phyloP scores from a whole-genome alignment of 1,139 yeast species.

The Hansenula lynferdii region DNA sequence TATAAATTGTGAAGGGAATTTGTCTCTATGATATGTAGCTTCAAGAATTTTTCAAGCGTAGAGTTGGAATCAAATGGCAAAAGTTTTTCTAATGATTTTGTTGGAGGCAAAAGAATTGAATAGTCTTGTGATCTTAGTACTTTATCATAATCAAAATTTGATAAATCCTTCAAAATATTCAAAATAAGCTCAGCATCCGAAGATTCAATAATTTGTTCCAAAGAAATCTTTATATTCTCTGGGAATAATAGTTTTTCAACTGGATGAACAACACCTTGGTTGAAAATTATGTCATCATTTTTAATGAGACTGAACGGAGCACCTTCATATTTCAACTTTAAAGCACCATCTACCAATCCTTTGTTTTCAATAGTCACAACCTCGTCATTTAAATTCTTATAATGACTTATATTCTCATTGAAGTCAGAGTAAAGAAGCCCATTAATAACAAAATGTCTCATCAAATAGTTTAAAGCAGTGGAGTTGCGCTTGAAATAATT shows the following conservation, averaged over 20 bases:
- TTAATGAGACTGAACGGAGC: slow-evolving; percentile 26
- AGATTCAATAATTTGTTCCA: slow-evolving; percentile 52
- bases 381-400: slow-evolving; percentile 34
- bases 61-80: slow-evolving; percentile 27
- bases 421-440: slow-evolving; percentile 68
- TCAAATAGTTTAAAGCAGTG: slow-evolving; percentile 42
- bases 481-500: slow-evolving; percentile 53
- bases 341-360: slow-evolving; percentile 1
- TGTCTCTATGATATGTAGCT: slow-evolving; percentile 66
- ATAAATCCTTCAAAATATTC: slow-evolving; percentile 36
- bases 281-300: slow-evolving; percentile 67
- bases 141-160: slow-evolving; percentile 19
- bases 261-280: slow-evolving; percentile 84
- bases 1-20: slow-evolving; percentile 37
- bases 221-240: slow-evolving; percentile 43
- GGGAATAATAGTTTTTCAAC: slow-evolving; percentile 58
- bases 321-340: slow-evolving; percentile 23
- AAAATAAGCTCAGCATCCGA: slow-evolving; percentile 42
- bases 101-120: slow-evolving; percentile 74
- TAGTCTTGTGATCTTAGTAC: slow-evolving; percentile 27
- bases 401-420: slow-evolving; percentile 23
- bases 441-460: slow-evolving; percentile 58
- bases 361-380: slow-evolving; percentile 15
- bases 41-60: slow-evolving; percentile 49
- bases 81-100: slow-evolving; percentile 39